phyloP scores from a whole-genome alignment of 768 basidiomycete genomes.

The Mycena rebaudengoi region DNA sequence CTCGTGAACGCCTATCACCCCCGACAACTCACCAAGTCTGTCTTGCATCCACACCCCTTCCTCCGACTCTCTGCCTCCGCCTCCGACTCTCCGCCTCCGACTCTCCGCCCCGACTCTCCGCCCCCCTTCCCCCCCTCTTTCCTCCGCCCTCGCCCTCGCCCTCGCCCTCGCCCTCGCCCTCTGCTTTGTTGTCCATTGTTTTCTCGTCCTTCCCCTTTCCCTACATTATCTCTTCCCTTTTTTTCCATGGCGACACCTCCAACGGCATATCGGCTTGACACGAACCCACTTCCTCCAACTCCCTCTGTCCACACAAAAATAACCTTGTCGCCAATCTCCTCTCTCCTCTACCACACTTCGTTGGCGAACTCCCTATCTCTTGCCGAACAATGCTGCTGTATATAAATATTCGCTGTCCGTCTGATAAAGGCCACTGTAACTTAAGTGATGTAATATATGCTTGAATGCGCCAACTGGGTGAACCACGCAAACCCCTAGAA shows the following conservation, averaged over 20 bases:
- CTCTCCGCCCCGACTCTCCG: slow-evolving; percentile 5
- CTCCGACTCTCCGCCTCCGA: too few relatives aligned
- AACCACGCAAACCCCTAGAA: too few relatives aligned
- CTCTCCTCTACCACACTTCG: background rate
- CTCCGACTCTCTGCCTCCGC: too few relatives aligned
- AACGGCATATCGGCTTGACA: background rate
- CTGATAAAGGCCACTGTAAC: slow-evolving; percentile 39
- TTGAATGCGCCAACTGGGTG: too few relatives aligned
- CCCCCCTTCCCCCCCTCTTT: slow-evolving; percentile 27
- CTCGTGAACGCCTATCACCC: slow-evolving; percentile 21
- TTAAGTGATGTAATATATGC: slow-evolving; percentile 19
- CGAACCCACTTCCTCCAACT: slow-evolving; percentile 1
- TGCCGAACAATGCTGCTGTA: slow-evolving; percentile 27
- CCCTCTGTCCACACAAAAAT: background rate
- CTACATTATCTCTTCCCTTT: slow-evolving; percentile 30
- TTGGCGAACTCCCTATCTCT: too few relatives aligned
- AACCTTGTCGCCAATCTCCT: background rate
- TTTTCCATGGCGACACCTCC: slow-evolving; percentile 33
- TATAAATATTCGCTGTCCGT: slow-evolving; percentile 41
- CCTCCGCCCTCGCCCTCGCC: slow-evolving; percentile 10
- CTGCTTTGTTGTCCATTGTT: slow-evolving; percentile 18
- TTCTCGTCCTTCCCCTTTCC: slow-evolving; percentile 17
- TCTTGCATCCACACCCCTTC: too few relatives aligned
- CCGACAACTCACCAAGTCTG: too few relatives aligned
- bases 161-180: slow-evolving; percentile 12